These are phyloP conservation scores for Prunus mume DNA, from an alignment of 306 rosid species.

Conservation along the genomic window DNA sequence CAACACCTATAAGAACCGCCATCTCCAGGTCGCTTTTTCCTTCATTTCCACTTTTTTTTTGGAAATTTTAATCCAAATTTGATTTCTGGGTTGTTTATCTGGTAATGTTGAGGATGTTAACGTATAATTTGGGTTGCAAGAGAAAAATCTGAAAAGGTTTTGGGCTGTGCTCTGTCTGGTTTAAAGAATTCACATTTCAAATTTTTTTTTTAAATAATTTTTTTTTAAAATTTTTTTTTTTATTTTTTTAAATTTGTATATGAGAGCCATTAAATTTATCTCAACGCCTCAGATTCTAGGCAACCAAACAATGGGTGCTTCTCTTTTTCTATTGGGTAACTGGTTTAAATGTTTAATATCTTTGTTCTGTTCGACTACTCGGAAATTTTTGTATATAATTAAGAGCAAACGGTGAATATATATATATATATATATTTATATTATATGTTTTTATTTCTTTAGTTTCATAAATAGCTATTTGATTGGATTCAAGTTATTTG, in stretches of 20 bases:
- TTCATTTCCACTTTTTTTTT: background rate
- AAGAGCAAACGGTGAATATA: background rate
- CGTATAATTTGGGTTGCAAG: background rate
- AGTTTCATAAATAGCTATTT: background rate
- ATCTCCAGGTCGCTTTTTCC: constrained; percentile 59
- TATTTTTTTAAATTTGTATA: background rate
- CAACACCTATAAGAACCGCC: constrained; percentile 80
- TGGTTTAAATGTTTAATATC: background rate
- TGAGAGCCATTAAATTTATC: background rate
- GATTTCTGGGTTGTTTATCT: background rate
- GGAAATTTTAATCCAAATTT: background rate
- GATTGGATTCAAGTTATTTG: background rate
- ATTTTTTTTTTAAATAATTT: too few species aligned
- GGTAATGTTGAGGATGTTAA: background rate
- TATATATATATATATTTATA: background rate
- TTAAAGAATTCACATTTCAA: background rate
- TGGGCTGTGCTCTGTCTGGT: constrained; percentile 7
- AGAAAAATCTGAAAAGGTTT: background rate
- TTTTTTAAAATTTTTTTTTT: too few species aligned
- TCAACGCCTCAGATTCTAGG: background rate
- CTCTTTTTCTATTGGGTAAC: background rate
- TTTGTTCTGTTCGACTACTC: constrained; percentile 13
- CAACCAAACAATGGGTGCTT: background rate
- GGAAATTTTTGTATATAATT: background rate
- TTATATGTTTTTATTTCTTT: background rate